Evolutionary conservation across 1,139 yeast genomes (phyloP).

Genomic region (Zygoascus meyerae): DNA sequence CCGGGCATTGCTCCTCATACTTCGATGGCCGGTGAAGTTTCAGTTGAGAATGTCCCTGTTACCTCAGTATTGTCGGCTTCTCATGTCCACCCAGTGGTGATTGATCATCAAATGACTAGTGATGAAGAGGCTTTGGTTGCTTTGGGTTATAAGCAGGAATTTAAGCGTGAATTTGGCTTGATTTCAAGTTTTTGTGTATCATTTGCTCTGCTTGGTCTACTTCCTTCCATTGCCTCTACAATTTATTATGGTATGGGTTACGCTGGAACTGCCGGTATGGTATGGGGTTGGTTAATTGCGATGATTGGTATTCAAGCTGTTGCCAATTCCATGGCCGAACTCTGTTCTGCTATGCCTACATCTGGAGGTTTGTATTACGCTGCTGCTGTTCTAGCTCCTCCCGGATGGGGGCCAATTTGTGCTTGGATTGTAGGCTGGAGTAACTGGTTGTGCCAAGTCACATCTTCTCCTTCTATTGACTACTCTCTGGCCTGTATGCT

Average conservation of each 20-base stretch:
- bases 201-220: constrained; percentile 60
- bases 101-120: constrained; percentile 22
- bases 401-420: constrained; percentile 47
- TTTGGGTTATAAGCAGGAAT: constrained; percentile 69
- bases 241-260: constrained; percentile 42
- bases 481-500: constrained; percentile 58
- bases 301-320: constrained; percentile 46
- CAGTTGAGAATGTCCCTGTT: constrained; percentile 22
- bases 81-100: constrained; percentile 25
- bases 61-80: constrained; percentile 21
- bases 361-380: constrained; percentile 60
- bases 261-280: constrained; percentile 52
- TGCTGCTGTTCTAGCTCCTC: constrained; percentile 49
- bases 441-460: constrained; percentile 51
- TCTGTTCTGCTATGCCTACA: constrained; percentile 59
- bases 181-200: constrained; percentile 62
- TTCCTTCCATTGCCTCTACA: constrained; percentile 53
- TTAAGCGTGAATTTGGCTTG: constrained; percentile 53
- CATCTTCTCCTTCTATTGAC: constrained; percentile 60
- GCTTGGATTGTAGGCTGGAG: constrained; percentile 60
- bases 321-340: constrained; percentile 52
- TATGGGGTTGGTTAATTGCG: constrained; percentile 59
- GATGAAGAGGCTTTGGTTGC: constrained; percentile 36
- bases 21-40: constrained; percentile 22
- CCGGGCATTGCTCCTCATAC: constrained; percentile 15